These are phyloP conservation scores for Hebeloma cylindrosporum DNA, from an alignment of 768 basidiomycete genomes.

Conservation along the genomic window DNA sequence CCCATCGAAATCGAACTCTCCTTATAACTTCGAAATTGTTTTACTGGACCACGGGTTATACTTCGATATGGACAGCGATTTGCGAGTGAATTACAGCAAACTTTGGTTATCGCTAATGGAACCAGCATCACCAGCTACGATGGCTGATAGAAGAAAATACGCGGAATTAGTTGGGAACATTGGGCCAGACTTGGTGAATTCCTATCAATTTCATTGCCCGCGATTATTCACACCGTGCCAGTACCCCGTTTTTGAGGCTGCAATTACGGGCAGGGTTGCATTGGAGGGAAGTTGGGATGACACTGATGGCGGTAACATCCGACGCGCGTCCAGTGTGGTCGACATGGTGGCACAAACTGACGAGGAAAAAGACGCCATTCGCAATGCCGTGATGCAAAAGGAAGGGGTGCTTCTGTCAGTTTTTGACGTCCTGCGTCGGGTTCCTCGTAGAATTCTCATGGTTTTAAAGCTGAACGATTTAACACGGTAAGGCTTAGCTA, in stretches of 20 bases:
- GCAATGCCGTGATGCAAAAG: slow-evolving; percentile 75
- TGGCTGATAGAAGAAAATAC: slow-evolving; percentile 76
- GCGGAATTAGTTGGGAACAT: slow-evolving; percentile 92
- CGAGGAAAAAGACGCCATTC: slow-evolving; percentile 78
- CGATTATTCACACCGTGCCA: slow-evolving; percentile 33
- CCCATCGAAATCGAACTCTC: slow-evolving; percentile 59
- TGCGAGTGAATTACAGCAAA: slow-evolving; percentile 83
- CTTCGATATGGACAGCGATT: slow-evolving; percentile 80
- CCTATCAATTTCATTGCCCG: slow-evolving; percentile 3
- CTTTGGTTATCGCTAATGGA: slow-evolving; percentile 91
- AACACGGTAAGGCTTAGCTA: slow-evolving; percentile 61
- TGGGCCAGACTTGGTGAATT: slow-evolving; percentile 72
- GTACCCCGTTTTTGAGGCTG: slow-evolving; percentile 95
- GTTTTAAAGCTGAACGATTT: slow-evolving; percentile 85
- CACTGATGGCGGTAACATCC: slow-evolving; percentile 39
- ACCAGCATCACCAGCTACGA: slow-evolving; percentile 61
- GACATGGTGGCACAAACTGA: slow-evolving; percentile 71
- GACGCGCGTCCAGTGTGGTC: slow-evolving; percentile 74
- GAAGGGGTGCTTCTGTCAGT: slow-evolving; percentile 86
- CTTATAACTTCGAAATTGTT: slow-evolving; percentile 95
- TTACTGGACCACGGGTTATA: slow-evolving; percentile 93
- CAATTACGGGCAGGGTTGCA: slow-evolving; percentile 85
- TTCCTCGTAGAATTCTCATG: slow-evolving; percentile 85
- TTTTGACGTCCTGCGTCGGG: slow-evolving; percentile 81
- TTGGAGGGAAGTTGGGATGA: slow-evolving; percentile 62